Conservation (phyloP, 139 green algal genomes). For the Dunaliella primolecta region DNA sequence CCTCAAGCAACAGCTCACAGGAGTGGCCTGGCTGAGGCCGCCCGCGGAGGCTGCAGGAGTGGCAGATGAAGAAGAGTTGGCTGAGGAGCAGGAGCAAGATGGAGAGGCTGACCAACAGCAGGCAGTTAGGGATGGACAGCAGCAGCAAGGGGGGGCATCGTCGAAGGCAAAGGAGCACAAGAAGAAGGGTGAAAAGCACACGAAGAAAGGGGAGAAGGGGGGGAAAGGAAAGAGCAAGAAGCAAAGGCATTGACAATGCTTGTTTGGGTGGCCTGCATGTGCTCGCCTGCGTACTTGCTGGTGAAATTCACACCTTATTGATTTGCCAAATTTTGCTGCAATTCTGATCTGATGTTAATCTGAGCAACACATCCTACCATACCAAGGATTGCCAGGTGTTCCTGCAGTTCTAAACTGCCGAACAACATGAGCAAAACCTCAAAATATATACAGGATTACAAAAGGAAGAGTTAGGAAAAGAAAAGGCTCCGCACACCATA, state of each 20-base stretch:
- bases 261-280: no score
- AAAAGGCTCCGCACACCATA: no score
- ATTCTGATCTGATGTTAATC: no score
- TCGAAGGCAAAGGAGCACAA: background rate
- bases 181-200: background rate
- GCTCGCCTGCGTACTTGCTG: no score
- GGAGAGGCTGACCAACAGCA: background rate
- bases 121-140: background rate
- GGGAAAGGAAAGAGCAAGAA: background rate
- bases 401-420: no score
- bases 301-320: no score
- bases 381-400: no score
- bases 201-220: background rate
- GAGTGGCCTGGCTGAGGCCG: background rate
- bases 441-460: no score
- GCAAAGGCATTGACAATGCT: background rate
- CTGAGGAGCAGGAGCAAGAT: background rate
- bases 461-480: no score
- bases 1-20: conserved; percentile 31
- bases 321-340: no score
- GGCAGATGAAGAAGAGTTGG: background rate
- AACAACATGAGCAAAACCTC: no score
- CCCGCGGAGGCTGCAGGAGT: background rate
- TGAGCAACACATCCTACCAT: no score
- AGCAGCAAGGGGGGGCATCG: background rate